A percentile compares a stretch with the other conserved stretches of the same genome.
Conservation (phyloP, 371 early-diverging fungal genomes). For the Haplosporangium sp. region DNA sequence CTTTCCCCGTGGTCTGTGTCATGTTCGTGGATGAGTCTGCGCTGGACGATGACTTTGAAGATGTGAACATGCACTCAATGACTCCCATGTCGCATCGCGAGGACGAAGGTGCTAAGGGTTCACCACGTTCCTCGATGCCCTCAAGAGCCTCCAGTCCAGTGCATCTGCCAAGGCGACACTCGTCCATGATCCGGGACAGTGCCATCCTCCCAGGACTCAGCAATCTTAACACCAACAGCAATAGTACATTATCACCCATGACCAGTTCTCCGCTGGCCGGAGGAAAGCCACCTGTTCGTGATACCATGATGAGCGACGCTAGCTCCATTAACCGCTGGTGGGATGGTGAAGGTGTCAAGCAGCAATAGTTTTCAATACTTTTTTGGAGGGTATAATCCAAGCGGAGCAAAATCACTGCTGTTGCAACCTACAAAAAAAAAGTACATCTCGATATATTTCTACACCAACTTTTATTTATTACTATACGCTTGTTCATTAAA, state of each 20-base stretch:
- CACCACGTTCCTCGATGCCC: constrained; percentile 34
- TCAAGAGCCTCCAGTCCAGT: constrained; percentile 46
- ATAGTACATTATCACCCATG: constrained; percentile 25
- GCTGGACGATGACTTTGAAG: constrained; percentile 52
- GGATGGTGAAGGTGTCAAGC: constrained; percentile 41
- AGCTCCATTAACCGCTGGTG: constrained; percentile 56
- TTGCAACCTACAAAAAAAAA: too few relatives aligned
- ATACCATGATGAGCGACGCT: constrained; percentile 55
- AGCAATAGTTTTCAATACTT: constrained; percentile 1
- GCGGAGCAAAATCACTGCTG: too few relatives aligned
- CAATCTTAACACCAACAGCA: too few relatives aligned
- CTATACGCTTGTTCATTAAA: too few relatives aligned
- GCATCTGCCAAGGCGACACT: constrained; percentile 44
- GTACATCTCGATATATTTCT: too few relatives aligned
- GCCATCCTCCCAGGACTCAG: constrained; percentile 21
- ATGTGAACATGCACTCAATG: constrained; percentile 55
- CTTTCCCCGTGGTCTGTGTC: constrained; percentile 79
- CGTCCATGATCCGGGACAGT: constrained; percentile 49
- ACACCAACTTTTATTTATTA: too few relatives aligned
- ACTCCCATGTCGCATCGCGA: constrained; percentile 47
- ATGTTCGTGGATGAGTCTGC: constrained; percentile 49
- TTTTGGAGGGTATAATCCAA: too few relatives aligned
- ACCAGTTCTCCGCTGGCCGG: constrained; percentile 54
- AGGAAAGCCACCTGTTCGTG: constrained; percentile 39
- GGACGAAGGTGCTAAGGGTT: constrained; percentile 23